Evolutionary conservation across 1,139 yeast species (phyloP).

Genomic region (Trichomonascaceae sp.): DNA sequence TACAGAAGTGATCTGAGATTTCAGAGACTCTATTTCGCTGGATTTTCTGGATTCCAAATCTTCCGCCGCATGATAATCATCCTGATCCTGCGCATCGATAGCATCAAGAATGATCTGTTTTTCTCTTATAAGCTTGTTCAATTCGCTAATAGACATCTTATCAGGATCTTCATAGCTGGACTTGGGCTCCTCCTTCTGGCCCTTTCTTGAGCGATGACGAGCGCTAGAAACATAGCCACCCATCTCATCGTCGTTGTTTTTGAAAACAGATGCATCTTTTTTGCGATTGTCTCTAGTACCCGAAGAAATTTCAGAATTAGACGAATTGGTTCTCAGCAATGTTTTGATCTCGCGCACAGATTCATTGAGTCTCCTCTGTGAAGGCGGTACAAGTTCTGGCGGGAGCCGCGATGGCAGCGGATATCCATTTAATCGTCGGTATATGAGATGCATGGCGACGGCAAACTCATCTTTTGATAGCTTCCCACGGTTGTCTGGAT

Average conservation of each 20-base stretch:
- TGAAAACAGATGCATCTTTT: slow-evolving; percentile 50
- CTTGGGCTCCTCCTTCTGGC: neutral
- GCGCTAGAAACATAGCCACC: slow-evolving; percentile 61
- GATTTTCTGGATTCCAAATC: slow-evolving; percentile 40
- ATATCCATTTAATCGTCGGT: slow-evolving; percentile 72
- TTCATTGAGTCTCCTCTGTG: slow-evolving; percentile 53
- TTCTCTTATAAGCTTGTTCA: slow-evolving; percentile 60
- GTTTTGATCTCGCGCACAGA: slow-evolving; percentile 48
- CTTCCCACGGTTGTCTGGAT: slow-evolving; percentile 78
- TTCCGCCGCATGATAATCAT: slow-evolving; percentile 42
- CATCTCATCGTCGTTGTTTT: slow-evolving; percentile 55
- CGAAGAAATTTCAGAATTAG: slow-evolving; percentile 16
- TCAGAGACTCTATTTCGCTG: slow-evolving; percentile 56
- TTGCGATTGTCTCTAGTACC: slow-evolving; percentile 33
- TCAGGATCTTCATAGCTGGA: slow-evolving; percentile 13
- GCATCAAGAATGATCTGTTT: slow-evolving; percentile 67
- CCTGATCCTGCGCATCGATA: slow-evolving; percentile 63
- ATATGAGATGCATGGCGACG: slow-evolving; percentile 91
- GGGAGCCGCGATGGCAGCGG: slow-evolving; percentile 61
- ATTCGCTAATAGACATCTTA: slow-evolving; percentile 37
- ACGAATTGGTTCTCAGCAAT: slow-evolving; percentile 31
- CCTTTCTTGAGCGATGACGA: slow-evolving; percentile 43
- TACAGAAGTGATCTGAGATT: slow-evolving; percentile 50
- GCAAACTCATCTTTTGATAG: slow-evolving; percentile 82
- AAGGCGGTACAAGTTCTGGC: slow-evolving; percentile 68